Evolutionary conservation across 345 rosid genomes (phyloP).

Genomic region (Laguncularia racemosa): DNA sequence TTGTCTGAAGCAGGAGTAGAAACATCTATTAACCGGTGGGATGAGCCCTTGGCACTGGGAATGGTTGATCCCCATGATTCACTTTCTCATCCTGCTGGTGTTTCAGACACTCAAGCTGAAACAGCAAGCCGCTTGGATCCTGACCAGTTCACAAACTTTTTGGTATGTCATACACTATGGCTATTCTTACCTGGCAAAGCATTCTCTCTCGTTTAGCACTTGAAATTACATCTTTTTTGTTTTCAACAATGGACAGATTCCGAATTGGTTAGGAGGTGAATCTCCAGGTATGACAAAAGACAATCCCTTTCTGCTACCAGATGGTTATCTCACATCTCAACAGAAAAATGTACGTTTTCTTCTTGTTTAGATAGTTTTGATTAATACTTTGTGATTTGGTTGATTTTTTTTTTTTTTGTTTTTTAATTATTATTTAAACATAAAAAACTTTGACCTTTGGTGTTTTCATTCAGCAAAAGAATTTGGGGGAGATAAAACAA

Average conservation of each 20-base stretch:
- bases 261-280: slow-evolving; percentile 83
- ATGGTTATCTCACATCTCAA: slow-evolving; percentile 57
- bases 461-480: slow-evolving; percentile 47
- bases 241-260: slow-evolving; percentile 50
- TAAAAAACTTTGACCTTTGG: background rate
- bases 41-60: slow-evolving; percentile 81
- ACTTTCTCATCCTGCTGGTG: slow-evolving; percentile 94
- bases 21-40: slow-evolving; percentile 80
- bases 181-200: background rate
- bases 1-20: slow-evolving; percentile 79
- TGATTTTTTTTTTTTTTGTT: slow-evolving; percentile 1
- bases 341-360: slow-evolving; percentile 64
- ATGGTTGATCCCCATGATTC: slow-evolving; percentile 95
- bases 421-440: too few species aligned
- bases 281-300: slow-evolving; percentile 59
- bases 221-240: slow-evolving; percentile 3
- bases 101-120: slow-evolving; percentile 88
- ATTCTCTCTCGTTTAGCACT: slow-evolving; percentile 2
- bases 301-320: slow-evolving; percentile 86
- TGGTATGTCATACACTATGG: slow-evolving; percentile 37
- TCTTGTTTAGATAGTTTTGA: slow-evolving; percentile 4
- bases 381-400: slow-evolving; percentile 3
- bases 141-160: slow-evolving; percentile 86
- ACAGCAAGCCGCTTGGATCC: slow-evolving; percentile 75
- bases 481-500: slow-evolving; percentile 67